Evolutionary conservation across 192 early-diverging fungal genomes (phyloP), one percentile per base, ranked within the genome.

Genomic region (Coemansia sp.): DNA sequence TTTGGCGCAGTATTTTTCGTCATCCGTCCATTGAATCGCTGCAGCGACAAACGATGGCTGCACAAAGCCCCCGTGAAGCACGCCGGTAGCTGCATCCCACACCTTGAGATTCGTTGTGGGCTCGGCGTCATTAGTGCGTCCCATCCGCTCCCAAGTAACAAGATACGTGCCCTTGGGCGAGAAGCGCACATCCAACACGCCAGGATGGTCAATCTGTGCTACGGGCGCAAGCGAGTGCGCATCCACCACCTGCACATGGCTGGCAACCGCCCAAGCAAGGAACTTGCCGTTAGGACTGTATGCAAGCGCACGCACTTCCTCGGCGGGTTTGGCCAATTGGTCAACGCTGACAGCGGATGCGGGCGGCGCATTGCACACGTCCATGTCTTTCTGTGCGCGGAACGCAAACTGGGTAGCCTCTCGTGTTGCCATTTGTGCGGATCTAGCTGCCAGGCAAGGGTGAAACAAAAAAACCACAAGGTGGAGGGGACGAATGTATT

Each of bases 11-110:
- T 86, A 91, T 38, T 86, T 63, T 84, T 99, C 97, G 74, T 94
- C 92, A 59, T 91, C 91, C 19, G 93, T 95, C 95, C 95, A 99
- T 77, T 96, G 91, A 74, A 95, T 85, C 65, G 85, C 90, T 86
- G 87, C 90, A 60, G 86, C 88, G 69, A 80, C 85, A 62, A 91
- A 93, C 52, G 85, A 81, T 83, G 95, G 94, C 76, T 94, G 92
- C 19, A 89, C 86, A 72, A 97, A 99, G 0, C 85, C 74, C 26
- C 87, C 89, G 26, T 88, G 72, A 67, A 86, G 71, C 63, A 84
- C 75, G 26, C 94, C 95, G 21, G 91, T 89, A 13, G 79, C 75
- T 10, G 90, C 83, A 19, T 94, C 86, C 88, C 90, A 96, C 60
- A 99, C 85, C 18, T 86, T 66, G 63, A 98, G 85, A 77, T 98